Evolutionary conservation across 2,329 filamentous ascomycete species (phyloP), one percentile per base, ranked within the genome.

Genomic region (Rosellinia necatrix): DNA sequence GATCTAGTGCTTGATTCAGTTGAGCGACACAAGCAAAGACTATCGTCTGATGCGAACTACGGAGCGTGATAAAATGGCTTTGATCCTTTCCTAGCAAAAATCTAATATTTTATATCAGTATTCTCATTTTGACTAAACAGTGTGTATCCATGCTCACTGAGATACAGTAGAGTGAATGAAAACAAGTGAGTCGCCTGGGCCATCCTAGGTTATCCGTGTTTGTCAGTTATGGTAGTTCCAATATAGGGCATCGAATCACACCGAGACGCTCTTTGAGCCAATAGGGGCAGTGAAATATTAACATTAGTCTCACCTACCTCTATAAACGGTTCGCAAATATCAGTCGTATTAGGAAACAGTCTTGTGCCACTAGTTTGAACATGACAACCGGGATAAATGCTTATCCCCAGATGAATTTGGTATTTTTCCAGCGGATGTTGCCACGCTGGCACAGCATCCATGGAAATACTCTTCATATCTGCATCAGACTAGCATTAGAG

Each of bases 291-390:
- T 27, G 21, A 27, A 30, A 27, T 4, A 3, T 44, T 10, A 10
- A n/a, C 13, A 30, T 7, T 22, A 37, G 34, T 9, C 19, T 10
- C 8, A 13, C 37, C 30, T 30, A 44, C 42, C 37, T 48, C 44
- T 48, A 48, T 37, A n/a, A 48, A 37, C 7, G 44, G 44, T 21
- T 48, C 37, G 44, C 44, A 48, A 35, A 48, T 48, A 37, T 48
- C 44, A 6, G 44, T 48, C 4, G 44, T 21, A 21, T 48, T 34
- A 13, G 44, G 4, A 30, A 48, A 48, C n/a, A 15, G 44, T 24
- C 30, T 48, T n/a, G 29, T 21, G 2, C 37, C 44, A 13, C 29
- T 34, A 12, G 15, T 48, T 6, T 35, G n/a, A 6, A 48, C 19
- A 25, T 48, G 29, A 19, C 29, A 48, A 30, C 44, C 30, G 12